phyloP scores from a whole-genome alignment of 768 basidiomycete species.

The Inosperma sp. region DNA sequence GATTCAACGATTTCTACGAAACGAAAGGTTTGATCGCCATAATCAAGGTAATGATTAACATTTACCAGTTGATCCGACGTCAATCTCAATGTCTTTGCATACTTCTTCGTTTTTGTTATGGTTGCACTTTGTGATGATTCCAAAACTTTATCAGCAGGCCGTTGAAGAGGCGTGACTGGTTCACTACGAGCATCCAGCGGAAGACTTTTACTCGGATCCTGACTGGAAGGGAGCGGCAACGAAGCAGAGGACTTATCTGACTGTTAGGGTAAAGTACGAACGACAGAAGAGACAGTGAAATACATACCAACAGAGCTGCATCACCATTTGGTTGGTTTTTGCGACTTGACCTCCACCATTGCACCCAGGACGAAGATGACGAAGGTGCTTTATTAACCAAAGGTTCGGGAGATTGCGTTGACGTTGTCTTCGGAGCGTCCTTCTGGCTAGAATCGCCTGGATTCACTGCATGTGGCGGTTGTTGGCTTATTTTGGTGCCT shows the following conservation, averaged over 20 bases:
- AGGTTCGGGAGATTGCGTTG: slow-evolving; percentile 2
- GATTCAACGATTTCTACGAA: slow-evolving; percentile 73
- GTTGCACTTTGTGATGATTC: slow-evolving; percentile 15
- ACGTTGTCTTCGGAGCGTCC: neutral
- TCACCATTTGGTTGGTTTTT: slow-evolving; percentile 25
- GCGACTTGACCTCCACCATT: slow-evolving; percentile 76
- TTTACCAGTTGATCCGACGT: slow-evolving; percentile 92
- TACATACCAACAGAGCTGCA: neutral
- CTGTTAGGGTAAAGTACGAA: too few species aligned
- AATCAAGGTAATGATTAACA: slow-evolving; percentile 6
- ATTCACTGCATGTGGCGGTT: too few species aligned
- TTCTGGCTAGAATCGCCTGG: too few species aligned
- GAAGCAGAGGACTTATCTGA: slow-evolving; percentile 12
- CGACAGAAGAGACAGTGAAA: too few species aligned
- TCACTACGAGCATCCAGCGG: slow-evolving; percentile 12
- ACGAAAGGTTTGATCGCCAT: neutral
- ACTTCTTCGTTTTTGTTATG: slow-evolving; percentile 42
- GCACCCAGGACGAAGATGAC: slow-evolving; percentile 66
- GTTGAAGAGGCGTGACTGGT: slow-evolving; percentile 30
- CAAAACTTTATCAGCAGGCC: slow-evolving; percentile 23
- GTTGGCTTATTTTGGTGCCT: neutral
- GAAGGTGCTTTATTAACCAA: slow-evolving; percentile 3
- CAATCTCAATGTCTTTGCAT: slow-evolving; percentile 86
- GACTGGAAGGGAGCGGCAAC: slow-evolving; percentile 14
- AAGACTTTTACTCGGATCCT: neutral